Percentiles rank a stretch among this genome's conserved stretches.
Conservation (phyloP, 768 basidiomycete species). For the Termitomyces sp. region DNA sequence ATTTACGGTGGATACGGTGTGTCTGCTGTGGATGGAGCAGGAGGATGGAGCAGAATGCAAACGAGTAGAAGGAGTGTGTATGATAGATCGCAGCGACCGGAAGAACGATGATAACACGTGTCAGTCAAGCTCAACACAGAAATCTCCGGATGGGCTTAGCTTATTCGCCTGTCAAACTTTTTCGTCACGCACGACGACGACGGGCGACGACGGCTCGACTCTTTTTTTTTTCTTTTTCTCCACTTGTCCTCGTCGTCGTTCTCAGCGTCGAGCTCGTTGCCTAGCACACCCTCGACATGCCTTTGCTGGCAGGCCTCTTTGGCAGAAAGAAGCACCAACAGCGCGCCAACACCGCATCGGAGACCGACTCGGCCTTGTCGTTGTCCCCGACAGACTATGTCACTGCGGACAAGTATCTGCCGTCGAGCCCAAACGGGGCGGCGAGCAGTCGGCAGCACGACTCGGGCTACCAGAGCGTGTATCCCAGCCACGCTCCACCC, state of each 20-base stretch:
- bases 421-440: slow-evolving; percentile 34
- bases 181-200: background rate
- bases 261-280: background rate
- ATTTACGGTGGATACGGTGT: too few relatives aligned
- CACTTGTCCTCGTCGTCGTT: background rate
- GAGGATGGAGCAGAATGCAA: too few relatives aligned
- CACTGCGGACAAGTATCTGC: slow-evolving; percentile 30
- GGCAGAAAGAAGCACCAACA: slow-evolving; percentile 34
- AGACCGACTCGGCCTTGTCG: slow-evolving; percentile 25
- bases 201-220: background rate
- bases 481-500: slow-evolving; percentile 23
- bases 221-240: too few relatives aligned
- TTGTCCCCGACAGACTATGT: slow-evolving; percentile 35
- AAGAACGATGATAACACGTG: background rate
- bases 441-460: slow-evolving; percentile 23
- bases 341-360: slow-evolving; percentile 11
- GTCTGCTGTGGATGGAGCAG: too few relatives aligned
- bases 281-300: slow-evolving; percentile 25
- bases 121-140: background rate
- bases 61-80: too few relatives aligned
- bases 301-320: slow-evolving; percentile 38
- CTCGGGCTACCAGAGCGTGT: slow-evolving; percentile 20
- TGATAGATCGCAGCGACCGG: too few relatives aligned
- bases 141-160: background rate
- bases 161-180: slow-evolving; percentile 5